A percentile compares a stretch with the other conserved stretches of the same genome.
Conservation (phyloP, 495 filamentous ascomycete genomes). For the Penicillium chermesinum region DNA sequence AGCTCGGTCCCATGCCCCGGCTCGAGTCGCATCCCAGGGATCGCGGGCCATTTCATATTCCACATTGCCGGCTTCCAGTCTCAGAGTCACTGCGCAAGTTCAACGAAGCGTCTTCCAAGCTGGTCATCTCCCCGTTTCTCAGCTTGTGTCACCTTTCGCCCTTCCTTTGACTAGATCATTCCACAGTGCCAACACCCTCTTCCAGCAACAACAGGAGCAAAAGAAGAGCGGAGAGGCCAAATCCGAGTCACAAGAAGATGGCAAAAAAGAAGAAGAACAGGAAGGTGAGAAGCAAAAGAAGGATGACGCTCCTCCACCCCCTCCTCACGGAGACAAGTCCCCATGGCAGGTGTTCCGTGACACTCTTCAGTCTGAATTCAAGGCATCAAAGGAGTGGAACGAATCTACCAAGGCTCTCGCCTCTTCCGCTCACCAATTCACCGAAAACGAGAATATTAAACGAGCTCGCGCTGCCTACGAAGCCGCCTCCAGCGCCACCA, state of each 20-base stretch:
- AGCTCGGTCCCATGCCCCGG: constrained; percentile 31
- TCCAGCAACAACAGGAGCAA: constrained; percentile 36
- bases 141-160: constrained; percentile 35
- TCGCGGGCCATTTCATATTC: constrained; percentile 36
- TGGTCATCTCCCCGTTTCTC: constrained; percentile 26
- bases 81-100: constrained; percentile 6
- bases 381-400: constrained; percentile 98
- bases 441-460: constrained; percentile 89
- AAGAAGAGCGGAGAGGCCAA: constrained; percentile 45
- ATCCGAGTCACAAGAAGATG: constrained; percentile 32
- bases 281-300: constrained; percentile 49
- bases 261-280: constrained; percentile 39
- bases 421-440: constrained; percentile 80
- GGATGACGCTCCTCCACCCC: constrained; percentile 70
- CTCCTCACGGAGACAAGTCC: constrained; percentile 94
- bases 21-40: constrained; percentile 51
- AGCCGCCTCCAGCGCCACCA: constrained; percentile 70
- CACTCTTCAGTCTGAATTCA: constrained; percentile 86
- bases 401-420: constrained; percentile 94
- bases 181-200: constrained; percentile 32
- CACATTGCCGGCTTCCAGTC: constrained; percentile 20
- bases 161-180: constrained; percentile 41
- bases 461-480: constrained; percentile 81
- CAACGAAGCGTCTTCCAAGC: constrained; percentile 13
- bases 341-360: constrained; percentile 98